Base-by-base conservation (phyloP, 371 early-diverging fungal species). In the Capillidium rhysosporum region DNA sequence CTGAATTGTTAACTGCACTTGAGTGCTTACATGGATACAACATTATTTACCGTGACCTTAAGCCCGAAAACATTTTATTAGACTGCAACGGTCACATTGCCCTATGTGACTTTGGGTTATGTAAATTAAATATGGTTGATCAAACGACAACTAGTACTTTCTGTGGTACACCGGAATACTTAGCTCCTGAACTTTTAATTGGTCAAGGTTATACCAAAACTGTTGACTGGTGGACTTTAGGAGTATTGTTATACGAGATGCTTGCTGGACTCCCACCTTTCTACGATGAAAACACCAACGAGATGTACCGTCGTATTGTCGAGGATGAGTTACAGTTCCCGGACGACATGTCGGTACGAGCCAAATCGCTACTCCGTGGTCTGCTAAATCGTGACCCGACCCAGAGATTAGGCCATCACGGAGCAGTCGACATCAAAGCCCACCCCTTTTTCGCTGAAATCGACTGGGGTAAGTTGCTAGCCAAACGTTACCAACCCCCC, bases 121-220 rank as follows among this genome's bases (percentile, higher is more conserved):
- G 95, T 75, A 94, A 94, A 67, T 69, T 86, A 28, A 84, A 89
- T 65, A 85, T 98, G 76, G 91, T 86, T 18, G 92, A 91, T 55
- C 85, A 88, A 57, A 79, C 84, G 43, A 79, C 79, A 9, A 97
- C 98, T 40, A 85, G 80, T 63, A 97, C 98, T 0, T 92, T 98
- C 67, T 97, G 96, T 65, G 99, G 99, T 30, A 99, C 99, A 23
- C 98, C 98, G 10, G 98, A 98, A 66, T 98, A 92, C 65, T 83
- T 98, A 63, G 98, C 98, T 7, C 98, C 98, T 2, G 99, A 99
- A 63, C 62, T 97, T 29, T 66, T 98, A 23, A 59, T 82, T 24
- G 89, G 88, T 28, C 77, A 92, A 56, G 92, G 92, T 46, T 97
- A 98, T 71, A 91, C 92, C 18, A 89, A 86, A 63, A 69, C 76